phyloP scores from a whole-genome alignment of 306 rosid genomes.

The Neltuma alba region DNA sequence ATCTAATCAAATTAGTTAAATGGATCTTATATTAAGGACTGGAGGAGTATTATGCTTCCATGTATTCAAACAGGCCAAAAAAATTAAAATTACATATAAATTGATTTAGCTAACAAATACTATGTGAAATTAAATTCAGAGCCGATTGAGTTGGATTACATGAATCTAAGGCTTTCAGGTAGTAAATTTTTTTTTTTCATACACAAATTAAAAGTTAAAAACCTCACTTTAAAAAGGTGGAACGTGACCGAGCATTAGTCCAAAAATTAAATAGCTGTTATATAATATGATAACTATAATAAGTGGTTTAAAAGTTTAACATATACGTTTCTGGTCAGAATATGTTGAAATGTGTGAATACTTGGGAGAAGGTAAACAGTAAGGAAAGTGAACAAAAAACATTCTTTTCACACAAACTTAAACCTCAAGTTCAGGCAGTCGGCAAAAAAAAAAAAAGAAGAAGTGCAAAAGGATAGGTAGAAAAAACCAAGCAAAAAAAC shows the following conservation, averaged over 20 bases:
- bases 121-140: too few species aligned
- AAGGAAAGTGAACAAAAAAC: background rate
- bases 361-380: background rate
- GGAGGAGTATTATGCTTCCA: background rate
- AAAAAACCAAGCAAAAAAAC: background rate
- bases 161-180: too few species aligned
- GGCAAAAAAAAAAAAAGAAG: background rate
- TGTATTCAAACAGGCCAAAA: background rate
- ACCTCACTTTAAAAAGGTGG: background rate
- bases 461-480: background rate
- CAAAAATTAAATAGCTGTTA: too few species aligned
- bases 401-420: background rate
- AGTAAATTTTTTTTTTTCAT: too few species aligned
- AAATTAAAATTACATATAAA: too few species aligned
- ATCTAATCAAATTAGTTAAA: too few species aligned
- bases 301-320: background rate
- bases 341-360: background rate
- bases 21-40: too few species aligned
- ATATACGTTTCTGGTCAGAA: too few species aligned
- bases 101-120: too few species aligned
- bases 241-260: background rate
- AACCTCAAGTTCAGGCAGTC: background rate
- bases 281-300: background rate
- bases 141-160: too few species aligned
- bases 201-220: too few species aligned